These are phyloP conservation scores for Rhizopus arrhizus DNA, from an alignment of 371 early-diverging fungal species.

Conservation along the genomic window DNA sequence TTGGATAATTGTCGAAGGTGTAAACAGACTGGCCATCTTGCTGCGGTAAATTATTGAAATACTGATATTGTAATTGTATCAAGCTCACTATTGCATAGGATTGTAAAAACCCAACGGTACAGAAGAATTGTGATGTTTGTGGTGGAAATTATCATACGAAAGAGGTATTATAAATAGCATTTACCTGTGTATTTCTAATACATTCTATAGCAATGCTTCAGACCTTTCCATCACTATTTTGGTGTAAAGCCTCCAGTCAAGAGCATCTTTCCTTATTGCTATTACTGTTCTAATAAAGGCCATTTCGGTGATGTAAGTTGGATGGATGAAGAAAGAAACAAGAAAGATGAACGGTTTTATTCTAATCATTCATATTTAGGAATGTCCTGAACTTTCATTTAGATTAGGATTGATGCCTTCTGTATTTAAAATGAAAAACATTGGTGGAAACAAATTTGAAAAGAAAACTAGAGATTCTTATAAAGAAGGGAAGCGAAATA, in stretches of 20 bases:
- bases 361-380: not conserved
- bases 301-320: constrained; percentile 30
- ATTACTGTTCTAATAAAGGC: constrained; percentile 16
- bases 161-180: too few species aligned
- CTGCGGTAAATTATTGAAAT: not conserved
- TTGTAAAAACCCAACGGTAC: too few species aligned
- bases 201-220: constrained; percentile 16
- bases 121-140: too few species aligned
- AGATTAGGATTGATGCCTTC: constrained; percentile 9
- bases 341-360: not conserved
- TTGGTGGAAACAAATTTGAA: constrained; percentile 6
- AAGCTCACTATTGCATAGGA: too few species aligned
- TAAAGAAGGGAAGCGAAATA: not conserved
- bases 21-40: constrained; percentile 16
- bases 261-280: constrained; percentile 13
- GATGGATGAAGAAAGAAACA: not conserved
- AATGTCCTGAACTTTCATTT: not conserved
- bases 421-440: constrained; percentile 17
- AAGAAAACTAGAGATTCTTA: too few species aligned
- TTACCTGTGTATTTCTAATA: not conserved
- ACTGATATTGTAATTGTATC: too few species aligned
- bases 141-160: too few species aligned
- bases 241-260: not conserved
- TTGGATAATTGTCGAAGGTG: constrained; percentile 13
- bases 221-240: constrained; percentile 12